Percentiles rank a stretch among this genome's conserved stretches.
These are phyloP conservation scores for Isoetes taiwanensis DNA, from an alignment of 75 land plant genomes.

Conservation along the genomic window DNA sequence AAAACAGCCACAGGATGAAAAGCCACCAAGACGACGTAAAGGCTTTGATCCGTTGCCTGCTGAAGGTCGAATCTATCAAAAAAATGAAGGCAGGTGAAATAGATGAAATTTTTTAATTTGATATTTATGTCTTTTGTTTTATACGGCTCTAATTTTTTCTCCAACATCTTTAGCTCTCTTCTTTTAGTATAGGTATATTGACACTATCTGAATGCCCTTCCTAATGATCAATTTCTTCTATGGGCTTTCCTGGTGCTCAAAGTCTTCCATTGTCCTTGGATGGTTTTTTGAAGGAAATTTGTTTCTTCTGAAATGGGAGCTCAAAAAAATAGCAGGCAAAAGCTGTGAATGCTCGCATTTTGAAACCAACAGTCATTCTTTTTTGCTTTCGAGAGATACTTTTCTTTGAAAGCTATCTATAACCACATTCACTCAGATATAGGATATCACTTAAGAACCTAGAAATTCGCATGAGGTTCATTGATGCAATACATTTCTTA, in stretches of 20 bases:
- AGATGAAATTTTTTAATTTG: not conserved
- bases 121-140: not conserved
- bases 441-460: too few relatives aligned
- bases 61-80: conserved; percentile 30
- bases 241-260: not conserved
- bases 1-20: conserved; percentile 4
- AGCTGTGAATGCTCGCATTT: too few relatives aligned
- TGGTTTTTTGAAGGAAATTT: not conserved
- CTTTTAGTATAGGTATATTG: too few relatives aligned
- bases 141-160: not conserved
- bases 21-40: conserved; percentile 9
- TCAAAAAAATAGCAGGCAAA: too few relatives aligned
- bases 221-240: not conserved
- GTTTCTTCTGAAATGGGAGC: not conserved
- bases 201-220: too few relatives aligned
- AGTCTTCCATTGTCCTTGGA: not conserved
- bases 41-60: conserved; percentile 32
- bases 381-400: too few relatives aligned
- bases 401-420: too few relatives aligned
- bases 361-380: too few relatives aligned
- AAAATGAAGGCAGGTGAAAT: conserved; percentile 29
- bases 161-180: too few relatives aligned
- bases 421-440: too few relatives aligned
- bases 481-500: too few relatives aligned
- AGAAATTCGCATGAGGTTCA: too few relatives aligned